These are phyloP conservation scores for Euphrasia confusa DNA, from an alignment of 257 asterid species.

Conservation along the genomic window DNA sequence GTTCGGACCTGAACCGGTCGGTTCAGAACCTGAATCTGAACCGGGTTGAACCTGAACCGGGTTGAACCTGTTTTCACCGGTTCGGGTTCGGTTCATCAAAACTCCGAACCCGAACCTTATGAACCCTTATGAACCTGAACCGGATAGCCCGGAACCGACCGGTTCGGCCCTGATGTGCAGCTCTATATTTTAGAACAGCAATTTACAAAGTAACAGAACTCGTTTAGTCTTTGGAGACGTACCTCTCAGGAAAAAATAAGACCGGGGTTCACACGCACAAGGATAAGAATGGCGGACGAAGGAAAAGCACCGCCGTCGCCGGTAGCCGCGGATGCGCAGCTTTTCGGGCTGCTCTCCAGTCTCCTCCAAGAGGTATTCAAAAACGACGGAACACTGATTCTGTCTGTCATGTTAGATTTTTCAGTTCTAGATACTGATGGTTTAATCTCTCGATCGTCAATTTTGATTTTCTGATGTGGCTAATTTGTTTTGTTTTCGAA, in stretches of 20 bases:
- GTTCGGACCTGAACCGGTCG: too few relatives aligned
- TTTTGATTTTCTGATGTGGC: conserved; percentile 13
- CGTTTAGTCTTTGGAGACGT: too few relatives aligned
- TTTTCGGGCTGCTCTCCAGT: conserved; percentile 65
- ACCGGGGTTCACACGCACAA: conserved; percentile 18
- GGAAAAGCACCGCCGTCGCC: conserved; percentile 35
- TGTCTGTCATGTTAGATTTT: background rate
- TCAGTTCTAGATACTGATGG: conserved; percentile 6
- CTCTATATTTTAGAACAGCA: too few relatives aligned
- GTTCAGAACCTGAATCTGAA: too few relatives aligned
- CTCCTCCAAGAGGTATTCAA: conserved; percentile 69
- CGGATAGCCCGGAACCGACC: too few relatives aligned
- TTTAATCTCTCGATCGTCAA: conserved; percentile 13
- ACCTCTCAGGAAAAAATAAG: background rate
- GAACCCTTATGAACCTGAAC: too few relatives aligned
- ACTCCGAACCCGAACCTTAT: too few relatives aligned
- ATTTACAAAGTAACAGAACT: too few relatives aligned
- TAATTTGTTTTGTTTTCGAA: background rate
- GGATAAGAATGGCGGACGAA: conserved; percentile 40
- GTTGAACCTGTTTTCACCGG: too few relatives aligned
- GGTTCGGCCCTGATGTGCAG: too few relatives aligned
- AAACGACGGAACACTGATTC: background rate
- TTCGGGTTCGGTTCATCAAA: too few relatives aligned
- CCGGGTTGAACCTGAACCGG: too few relatives aligned
- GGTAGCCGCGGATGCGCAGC: conserved; percentile 62